Conservation (phyloP, 2,329 filamentous ascomycete genomes). For the Fusarium falciforme region DNA sequence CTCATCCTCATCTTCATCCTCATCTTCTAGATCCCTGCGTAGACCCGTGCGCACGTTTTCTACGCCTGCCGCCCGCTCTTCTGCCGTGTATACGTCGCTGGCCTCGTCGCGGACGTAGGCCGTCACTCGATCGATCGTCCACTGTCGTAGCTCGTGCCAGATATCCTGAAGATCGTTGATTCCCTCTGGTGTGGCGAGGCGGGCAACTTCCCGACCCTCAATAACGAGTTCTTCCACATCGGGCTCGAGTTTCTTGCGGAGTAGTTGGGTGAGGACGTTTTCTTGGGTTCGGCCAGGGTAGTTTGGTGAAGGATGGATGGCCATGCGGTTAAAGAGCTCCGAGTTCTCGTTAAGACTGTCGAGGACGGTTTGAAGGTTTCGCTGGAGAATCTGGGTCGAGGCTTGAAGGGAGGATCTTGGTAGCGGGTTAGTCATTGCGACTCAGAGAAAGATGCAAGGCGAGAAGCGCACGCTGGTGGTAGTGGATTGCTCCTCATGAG, state of each 20-base stretch:
- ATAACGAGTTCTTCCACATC: conserved; percentile 79
- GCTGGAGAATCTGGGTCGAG: conserved; percentile 77
- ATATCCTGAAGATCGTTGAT: conserved; percentile 61
- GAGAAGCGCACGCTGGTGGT: conserved; percentile 67
- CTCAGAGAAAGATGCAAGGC: background rate
- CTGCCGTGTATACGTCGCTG: conserved; percentile 75
- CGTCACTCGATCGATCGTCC: conserved; percentile 55
- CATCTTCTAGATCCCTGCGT: conserved; percentile 63
- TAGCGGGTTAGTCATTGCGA: conserved; percentile 12
- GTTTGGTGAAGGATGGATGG: conserved; percentile 80
- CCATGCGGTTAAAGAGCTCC: conserved; percentile 75
- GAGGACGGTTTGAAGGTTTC: conserved; percentile 75
- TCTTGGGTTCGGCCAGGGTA: conserved; percentile 79
- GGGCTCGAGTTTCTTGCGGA: conserved; percentile 87
- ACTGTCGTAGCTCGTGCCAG: conserved; percentile 62
- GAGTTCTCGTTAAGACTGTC: conserved; percentile 73
- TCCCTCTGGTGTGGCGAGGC: conserved; percentile 57
- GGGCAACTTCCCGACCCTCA: conserved; percentile 65
- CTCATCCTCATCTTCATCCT: conserved; percentile 66
- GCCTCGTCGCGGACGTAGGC: conserved; percentile 58
- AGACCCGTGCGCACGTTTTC: conserved; percentile 80
- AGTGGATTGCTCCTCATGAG: conserved; percentile 73
- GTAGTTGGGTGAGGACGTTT: conserved; percentile 72
- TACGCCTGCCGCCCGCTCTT: conserved; percentile 74
- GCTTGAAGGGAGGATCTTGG: conserved; percentile 76